These are phyloP conservation scores for Trypanosoma conorhini DNA, from an alignment of 208 protist genomes.

Conservation along the genomic window DNA sequence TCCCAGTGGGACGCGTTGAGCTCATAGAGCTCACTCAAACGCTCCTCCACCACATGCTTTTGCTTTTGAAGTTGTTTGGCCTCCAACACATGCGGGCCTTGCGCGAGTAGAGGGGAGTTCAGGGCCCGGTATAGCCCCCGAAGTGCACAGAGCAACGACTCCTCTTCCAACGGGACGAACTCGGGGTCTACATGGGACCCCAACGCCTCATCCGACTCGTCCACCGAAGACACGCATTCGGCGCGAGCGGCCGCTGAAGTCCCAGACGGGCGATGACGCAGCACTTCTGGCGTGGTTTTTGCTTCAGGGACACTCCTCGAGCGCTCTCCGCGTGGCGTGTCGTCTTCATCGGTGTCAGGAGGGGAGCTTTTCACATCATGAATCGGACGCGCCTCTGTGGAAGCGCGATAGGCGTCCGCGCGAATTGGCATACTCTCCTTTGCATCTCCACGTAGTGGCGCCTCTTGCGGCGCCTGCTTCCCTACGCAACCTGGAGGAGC, in stretches of 20 bases:
- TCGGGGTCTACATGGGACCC: not conserved
- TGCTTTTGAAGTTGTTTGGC: not conserved
- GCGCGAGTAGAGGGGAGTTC: too few species aligned
- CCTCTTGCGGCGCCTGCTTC: not conserved
- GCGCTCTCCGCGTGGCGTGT: too few species aligned
- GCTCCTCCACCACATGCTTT: not conserved
- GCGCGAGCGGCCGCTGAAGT: not conserved
- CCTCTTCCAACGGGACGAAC: not conserved
- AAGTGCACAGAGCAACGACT: not conserved
- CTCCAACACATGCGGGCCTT: not conserved
- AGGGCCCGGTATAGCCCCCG: slow-evolving; percentile 2
- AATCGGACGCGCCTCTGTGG: not conserved
- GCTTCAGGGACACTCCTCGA: not conserved
- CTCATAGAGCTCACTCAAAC: not conserved
- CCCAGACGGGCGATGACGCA: not conserved
- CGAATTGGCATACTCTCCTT: not conserved
- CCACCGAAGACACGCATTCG: not conserved
- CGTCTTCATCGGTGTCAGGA: not conserved
- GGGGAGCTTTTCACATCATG: not conserved
- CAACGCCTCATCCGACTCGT: not conserved
- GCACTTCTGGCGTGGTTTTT: not conserved
- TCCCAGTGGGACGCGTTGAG: not conserved
- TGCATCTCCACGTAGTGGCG: not conserved
- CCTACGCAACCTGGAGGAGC: not conserved
- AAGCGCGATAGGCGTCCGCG: not conserved